Conservation (phyloP, 176 grass and related monocot species). For the Triticum turgidum region DNA sequence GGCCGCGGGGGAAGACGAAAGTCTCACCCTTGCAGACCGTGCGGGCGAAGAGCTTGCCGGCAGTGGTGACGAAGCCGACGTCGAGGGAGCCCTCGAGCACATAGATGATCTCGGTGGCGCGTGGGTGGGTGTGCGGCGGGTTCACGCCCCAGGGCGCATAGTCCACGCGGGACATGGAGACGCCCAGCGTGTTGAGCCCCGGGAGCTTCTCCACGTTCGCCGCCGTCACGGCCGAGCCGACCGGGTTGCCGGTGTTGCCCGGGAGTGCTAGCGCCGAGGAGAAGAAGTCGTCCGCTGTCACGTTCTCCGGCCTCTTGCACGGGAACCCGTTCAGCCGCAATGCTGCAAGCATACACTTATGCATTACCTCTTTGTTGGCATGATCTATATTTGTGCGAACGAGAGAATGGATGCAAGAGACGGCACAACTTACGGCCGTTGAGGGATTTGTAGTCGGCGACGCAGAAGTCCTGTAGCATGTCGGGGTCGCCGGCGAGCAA, state of each 20-base stretch:
- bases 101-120: slow-evolving; percentile 69
- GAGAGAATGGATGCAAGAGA: no score
- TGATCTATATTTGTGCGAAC: neutral
- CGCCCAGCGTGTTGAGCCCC: slow-evolving; percentile 65
- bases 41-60: slow-evolving; percentile 39
- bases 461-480: slow-evolving; percentile 85
- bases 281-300: slow-evolving; percentile 64
- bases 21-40: slow-evolving; percentile 52
- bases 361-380: neutral
- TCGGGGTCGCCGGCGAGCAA: slow-evolving; percentile 55
- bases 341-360: neutral
- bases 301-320: slow-evolving; percentile 59
- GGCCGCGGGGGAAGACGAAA: slow-evolving; percentile 65
- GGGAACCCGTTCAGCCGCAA: slow-evolving; percentile 67
- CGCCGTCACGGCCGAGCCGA: slow-evolving; percentile 40
- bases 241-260: slow-evolving; percentile 40
- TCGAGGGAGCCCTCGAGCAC: slow-evolving; percentile 51
- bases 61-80: slow-evolving; percentile 28
- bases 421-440: slow-evolving; percentile 41
- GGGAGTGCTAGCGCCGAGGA: slow-evolving; percentile 23
- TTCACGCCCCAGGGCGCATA: slow-evolving; percentile 54
- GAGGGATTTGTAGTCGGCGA: slow-evolving; percentile 67
- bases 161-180: slow-evolving; percentile 25
- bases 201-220: slow-evolving; percentile 55
- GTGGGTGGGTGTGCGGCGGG: slow-evolving; percentile 57